These are phyloP conservation scores for Tripterygium wilfordii DNA, from an alignment of 177 flowering plant genomes.

Conservation along the genomic window DNA sequence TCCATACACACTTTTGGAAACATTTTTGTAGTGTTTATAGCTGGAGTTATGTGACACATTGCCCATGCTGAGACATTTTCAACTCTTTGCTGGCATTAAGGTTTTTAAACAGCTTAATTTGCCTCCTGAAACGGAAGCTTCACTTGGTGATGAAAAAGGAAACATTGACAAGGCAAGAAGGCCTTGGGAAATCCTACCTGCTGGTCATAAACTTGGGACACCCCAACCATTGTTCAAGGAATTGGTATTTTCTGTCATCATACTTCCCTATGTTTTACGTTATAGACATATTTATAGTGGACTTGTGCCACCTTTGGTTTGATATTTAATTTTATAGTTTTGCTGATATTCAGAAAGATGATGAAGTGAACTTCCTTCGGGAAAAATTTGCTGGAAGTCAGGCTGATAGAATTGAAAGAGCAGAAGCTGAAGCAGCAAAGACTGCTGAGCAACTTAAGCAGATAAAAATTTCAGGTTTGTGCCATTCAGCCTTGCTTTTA, in stretches of 20 bases:
- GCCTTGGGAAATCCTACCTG: slow-evolving; percentile 81
- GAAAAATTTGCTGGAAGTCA: slow-evolving; percentile 93
- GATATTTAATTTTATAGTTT: no score
- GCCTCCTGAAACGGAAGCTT: slow-evolving; percentile 39
- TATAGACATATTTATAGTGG: no score
- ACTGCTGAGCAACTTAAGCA: slow-evolving; percentile 62
- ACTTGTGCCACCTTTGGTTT: no score
- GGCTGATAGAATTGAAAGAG: slow-evolving; percentile 70
- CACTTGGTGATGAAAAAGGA: slow-evolving; percentile 65
- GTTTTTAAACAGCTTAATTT: slow-evolving; percentile 87
- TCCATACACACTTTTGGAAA: background rate
- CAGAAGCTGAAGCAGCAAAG: slow-evolving; percentile 65
- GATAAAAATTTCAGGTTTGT: slow-evolving; percentile 71
- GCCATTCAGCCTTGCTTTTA: background rate
- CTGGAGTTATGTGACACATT: no score
- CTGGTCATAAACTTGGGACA: slow-evolving; percentile 72
- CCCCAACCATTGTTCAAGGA: slow-evolving; percentile 85
- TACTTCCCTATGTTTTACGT: background rate
- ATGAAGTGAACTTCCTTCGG: slow-evolving; percentile 52
- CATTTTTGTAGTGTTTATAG: background rate
- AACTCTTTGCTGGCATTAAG: slow-evolving; percentile 30
- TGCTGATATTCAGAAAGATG: slow-evolving; percentile 79
- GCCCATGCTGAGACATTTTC: no score
- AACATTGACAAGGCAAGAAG: slow-evolving; percentile 46
- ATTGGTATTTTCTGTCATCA: slow-evolving; percentile 45